A percentile compares a stretch with the other conserved stretches of the same genome.
These are phyloP conservation scores for Talaromyces sp. DNA, from an alignment of 2,329 filamentous ascomycete genomes.

Conservation along the genomic window DNA sequence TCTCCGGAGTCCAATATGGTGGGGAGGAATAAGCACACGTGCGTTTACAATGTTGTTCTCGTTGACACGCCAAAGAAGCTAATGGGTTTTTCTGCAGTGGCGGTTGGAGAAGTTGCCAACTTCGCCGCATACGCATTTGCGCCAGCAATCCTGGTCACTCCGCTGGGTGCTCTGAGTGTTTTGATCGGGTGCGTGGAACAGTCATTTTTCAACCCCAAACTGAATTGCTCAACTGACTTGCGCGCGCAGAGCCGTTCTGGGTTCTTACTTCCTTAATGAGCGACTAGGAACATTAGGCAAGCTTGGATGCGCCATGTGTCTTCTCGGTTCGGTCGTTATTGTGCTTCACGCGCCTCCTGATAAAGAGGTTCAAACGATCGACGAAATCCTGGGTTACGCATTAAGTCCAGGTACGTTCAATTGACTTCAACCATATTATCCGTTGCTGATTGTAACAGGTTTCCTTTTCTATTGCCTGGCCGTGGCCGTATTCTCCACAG, in stretches of 20 bases:
- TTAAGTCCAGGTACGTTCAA: constrained; percentile 71
- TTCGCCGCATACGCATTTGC: constrained; percentile 98
- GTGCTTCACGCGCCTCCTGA: constrained; percentile 95
- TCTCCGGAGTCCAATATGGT: constrained; percentile 92
- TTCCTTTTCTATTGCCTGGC: constrained; percentile 81
- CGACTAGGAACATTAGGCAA: constrained; percentile 86
- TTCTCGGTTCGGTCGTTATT: constrained; percentile 95
- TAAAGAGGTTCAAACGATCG: constrained; percentile 82
- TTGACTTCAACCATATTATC: too few relatives aligned
- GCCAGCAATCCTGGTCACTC: constrained; percentile 96
- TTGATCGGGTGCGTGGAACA: constrained; percentile 63
- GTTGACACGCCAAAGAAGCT: background rate
- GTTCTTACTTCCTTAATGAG: constrained; percentile 90
- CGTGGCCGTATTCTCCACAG: constrained; percentile 74
- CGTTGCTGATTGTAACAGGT: constrained; percentile 47
- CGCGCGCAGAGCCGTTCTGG: constrained; percentile 68
- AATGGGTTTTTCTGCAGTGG: constrained; percentile 54
- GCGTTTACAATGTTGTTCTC: constrained; percentile 33
- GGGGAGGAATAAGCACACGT: constrained; percentile 89
- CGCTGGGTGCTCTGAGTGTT: constrained; percentile 87
- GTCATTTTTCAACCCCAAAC: constrained; percentile 2
- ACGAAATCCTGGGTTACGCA: constrained; percentile 85
- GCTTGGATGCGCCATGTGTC: constrained; percentile 90
- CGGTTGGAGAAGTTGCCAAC: constrained; percentile 89
- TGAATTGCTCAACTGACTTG: constrained; percentile 15